These are phyloP conservation scores for Lactifluus echinatus DNA, from an alignment of 768 basidiomycete genomes.

Conservation along the genomic window DNA sequence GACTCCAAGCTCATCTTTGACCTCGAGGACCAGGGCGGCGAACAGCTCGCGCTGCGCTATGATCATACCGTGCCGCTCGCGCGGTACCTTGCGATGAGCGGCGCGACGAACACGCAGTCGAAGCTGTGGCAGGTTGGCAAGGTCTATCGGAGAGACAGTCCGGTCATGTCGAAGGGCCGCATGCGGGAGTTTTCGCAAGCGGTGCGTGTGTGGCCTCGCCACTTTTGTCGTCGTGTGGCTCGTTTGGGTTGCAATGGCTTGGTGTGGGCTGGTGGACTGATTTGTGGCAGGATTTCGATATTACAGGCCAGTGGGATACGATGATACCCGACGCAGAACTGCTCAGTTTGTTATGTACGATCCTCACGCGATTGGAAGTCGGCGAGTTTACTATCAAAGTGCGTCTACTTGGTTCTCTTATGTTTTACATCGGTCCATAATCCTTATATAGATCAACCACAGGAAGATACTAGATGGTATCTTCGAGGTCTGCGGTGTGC, in stretches of 20 bases:
- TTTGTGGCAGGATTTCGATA: slow-evolving; percentile 77
- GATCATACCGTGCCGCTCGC: slow-evolving; percentile 98
- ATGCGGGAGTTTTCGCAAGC: slow-evolving; percentile 99
- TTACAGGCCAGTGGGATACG: slow-evolving; percentile 83
- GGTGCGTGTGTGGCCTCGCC: slow-evolving; percentile 35
- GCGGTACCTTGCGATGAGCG: slow-evolving; percentile 90
- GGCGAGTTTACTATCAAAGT: slow-evolving; percentile 95
- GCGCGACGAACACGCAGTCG: slow-evolving; percentile 59
- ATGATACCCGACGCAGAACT: slow-evolving; percentile 98
- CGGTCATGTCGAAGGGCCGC: slow-evolving; percentile 94
- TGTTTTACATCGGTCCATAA: too few relatives aligned
- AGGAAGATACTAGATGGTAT: slow-evolving; percentile 96
- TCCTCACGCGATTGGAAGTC: slow-evolving; percentile 75
- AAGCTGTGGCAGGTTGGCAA: slow-evolving; percentile 99
- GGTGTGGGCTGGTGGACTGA: too few relatives aligned
- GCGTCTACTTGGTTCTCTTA: slow-evolving; percentile 1
- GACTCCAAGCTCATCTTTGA: slow-evolving; percentile 97
- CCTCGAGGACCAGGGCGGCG: slow-evolving; percentile 94
- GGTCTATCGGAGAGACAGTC: slow-evolving; percentile 93
- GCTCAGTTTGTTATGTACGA: slow-evolving; percentile 71
- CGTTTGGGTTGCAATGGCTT: too few relatives aligned
- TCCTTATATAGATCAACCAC: slow-evolving; percentile 83
- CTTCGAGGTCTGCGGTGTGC: slow-evolving; percentile 94
- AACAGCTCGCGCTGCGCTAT: slow-evolving; percentile 88
- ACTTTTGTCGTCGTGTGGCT: too few relatives aligned